These are phyloP conservation scores for Metarhizium humberi DNA, from an alignment of 2,329 filamentous ascomycete genomes.

Conservation along the genomic window DNA sequence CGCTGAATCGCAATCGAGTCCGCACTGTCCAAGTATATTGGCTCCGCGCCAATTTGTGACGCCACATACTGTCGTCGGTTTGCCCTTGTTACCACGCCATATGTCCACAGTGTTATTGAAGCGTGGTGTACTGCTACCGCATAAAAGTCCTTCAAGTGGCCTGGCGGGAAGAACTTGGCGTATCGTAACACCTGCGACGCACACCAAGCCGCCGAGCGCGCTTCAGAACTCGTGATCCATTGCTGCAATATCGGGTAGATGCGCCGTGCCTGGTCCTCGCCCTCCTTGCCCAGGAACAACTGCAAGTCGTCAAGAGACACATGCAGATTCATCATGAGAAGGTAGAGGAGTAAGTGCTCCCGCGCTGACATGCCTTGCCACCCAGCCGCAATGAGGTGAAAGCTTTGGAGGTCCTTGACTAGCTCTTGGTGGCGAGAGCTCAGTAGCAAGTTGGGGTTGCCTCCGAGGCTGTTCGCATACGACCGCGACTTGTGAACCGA, in stretches of 20 bases:
- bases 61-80: conserved; percentile 20
- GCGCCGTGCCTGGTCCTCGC: conserved; percentile 53
- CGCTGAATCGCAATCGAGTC: conserved; percentile 42
- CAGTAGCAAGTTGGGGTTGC: conserved; percentile 35
- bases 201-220: conserved; percentile 55
- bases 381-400: conserved; percentile 31
- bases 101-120: conserved; percentile 59
- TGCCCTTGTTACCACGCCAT: conserved; percentile 48
- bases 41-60: conserved; percentile 24
- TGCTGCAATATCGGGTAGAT: conserved; percentile 49
- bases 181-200: conserved; percentile 58
- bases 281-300: conserved; percentile 58
- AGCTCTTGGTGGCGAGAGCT: conserved; percentile 53
- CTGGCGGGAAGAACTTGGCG: conserved; percentile 43
- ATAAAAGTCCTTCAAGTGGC: conserved; percentile 54
- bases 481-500: conserved; percentile 37
- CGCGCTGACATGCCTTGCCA: conserved; percentile 35
- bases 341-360: conserved; percentile 38
- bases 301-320: conserved; percentile 57
- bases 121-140: conserved; percentile 63
- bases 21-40: conserved; percentile 46
- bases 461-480: conserved; percentile 31
- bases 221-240: conserved; percentile 46
- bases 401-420: conserved; percentile 42
- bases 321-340: conserved; percentile 55